phyloP scores from a whole-genome alignment of 1,284 basidiomycete species.

The Pascua guehoae region DNA sequence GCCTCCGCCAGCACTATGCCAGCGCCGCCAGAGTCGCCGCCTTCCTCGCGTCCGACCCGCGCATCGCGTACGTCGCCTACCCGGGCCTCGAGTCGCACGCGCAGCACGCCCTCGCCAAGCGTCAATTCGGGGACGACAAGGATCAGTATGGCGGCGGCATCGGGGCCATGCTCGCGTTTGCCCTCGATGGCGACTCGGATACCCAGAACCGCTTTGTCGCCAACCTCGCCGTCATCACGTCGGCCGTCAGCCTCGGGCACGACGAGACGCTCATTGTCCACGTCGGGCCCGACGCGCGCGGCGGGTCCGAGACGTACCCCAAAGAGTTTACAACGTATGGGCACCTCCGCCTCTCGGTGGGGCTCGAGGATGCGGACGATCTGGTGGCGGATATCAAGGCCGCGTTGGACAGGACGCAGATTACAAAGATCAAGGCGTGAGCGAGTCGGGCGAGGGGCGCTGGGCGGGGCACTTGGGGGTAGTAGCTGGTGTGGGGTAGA shows the following conservation, averaged over 20 bases:
- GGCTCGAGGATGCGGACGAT: too few relatives aligned
- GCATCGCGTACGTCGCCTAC: not conserved
- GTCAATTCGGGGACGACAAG: not conserved
- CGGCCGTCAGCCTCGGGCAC: not conserved
- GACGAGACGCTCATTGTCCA: not conserved
- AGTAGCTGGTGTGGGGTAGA: too few relatives aligned
- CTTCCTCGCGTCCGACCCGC: not conserved
- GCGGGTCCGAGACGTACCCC: not conserved
- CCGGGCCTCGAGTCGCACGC: not conserved
- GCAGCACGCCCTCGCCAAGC: not conserved
- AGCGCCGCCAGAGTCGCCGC: not conserved
- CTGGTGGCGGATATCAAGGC: too few relatives aligned
- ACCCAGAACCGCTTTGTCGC: not conserved
- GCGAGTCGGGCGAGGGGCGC: too few relatives aligned
- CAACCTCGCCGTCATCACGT: not conserved
- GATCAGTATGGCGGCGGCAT: not conserved
- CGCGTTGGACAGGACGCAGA: too few relatives aligned
- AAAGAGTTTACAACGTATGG: conserved; percentile 26
- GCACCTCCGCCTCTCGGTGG: conserved; percentile 48
- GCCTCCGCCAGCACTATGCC: not conserved
- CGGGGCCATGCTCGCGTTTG: not conserved
- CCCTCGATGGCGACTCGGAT: not conserved
- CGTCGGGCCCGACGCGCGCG: not conserved
- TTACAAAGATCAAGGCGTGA: too few relatives aligned
- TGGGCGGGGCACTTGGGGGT: too few relatives aligned